These are phyloP conservation scores for Populus ilicifolia DNA, from an alignment of 345 rosid genomes.

Conservation along the genomic window DNA sequence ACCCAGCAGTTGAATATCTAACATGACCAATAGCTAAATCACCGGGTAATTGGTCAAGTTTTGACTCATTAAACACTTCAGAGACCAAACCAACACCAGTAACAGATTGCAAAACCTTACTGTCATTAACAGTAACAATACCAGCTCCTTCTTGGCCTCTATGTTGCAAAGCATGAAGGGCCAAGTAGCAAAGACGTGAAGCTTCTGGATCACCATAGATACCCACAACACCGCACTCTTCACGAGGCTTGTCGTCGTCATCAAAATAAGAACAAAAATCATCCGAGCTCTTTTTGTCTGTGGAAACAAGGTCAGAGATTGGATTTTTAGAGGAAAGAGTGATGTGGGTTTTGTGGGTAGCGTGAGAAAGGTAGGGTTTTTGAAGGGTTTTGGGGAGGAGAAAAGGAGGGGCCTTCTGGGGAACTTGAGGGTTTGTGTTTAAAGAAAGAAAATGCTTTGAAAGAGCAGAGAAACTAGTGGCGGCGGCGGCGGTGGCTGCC, in stretches of 20 bases:
- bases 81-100: constrained; percentile 96
- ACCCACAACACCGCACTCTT: constrained; percentile 98
- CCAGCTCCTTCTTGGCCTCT: constrained; percentile 99
- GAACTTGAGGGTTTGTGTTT: background rate
- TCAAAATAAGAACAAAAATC: constrained; percentile 11
- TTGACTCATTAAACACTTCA: constrained; percentile 83
- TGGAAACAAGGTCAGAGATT: constrained; percentile 24
- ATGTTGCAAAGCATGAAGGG: constrained; percentile 92
- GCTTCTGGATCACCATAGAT: constrained; percentile 91
- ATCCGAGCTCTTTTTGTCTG: constrained; percentile 17
- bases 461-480: constrained; percentile 15
- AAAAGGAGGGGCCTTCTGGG: constrained; percentile 10
- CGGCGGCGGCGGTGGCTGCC: constrained; percentile 9
- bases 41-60: constrained; percentile 82
- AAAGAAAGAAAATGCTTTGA: constrained; percentile 11
- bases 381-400: constrained; percentile 39
- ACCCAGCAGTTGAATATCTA: constrained; percentile 89
- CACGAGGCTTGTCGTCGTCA: constrained; percentile 75
- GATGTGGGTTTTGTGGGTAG: constrained; percentile 25
- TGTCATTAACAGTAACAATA: constrained; percentile 69
- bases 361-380: constrained; percentile 6
- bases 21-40: constrained; percentile 88
- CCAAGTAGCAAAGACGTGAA: constrained; percentile 82
- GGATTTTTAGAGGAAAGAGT: constrained; percentile 41
- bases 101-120: constrained; percentile 62